These are phyloP conservation scores for Pyricularia pennisetigena DNA, from an alignment of 2,329 filamentous ascomycete species.

Conservation along the genomic window DNA sequence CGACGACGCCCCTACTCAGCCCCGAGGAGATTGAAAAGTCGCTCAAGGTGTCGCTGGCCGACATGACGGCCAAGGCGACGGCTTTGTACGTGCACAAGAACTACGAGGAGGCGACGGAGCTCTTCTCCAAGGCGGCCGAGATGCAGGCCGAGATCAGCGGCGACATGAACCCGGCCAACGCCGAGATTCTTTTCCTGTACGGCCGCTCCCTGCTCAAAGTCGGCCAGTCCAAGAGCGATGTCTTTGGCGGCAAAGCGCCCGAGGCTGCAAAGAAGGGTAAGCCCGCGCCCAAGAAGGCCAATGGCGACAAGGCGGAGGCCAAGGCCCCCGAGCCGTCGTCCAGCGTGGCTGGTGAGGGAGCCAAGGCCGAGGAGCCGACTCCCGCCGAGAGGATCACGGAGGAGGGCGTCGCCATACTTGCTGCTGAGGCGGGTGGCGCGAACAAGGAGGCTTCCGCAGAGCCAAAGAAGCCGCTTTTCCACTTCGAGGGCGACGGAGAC, in stretches of 20 bases:
- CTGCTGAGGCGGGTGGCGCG: conserved; percentile 31
- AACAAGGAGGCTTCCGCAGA: conserved; percentile 21
- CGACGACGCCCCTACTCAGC: conserved; percentile 20
- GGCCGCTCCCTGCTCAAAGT: conserved; percentile 90
- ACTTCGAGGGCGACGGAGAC: conserved; percentile 90
- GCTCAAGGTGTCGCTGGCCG: conserved; percentile 56
- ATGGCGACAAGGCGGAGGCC: conserved; percentile 29
- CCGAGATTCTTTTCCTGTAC: conserved; percentile 89
- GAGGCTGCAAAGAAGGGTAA: conserved; percentile 40
- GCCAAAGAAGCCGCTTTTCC: conserved; percentile 74
- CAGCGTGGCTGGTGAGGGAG: conserved; percentile 16
- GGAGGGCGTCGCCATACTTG: conserved; percentile 32
- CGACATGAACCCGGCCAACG: conserved; percentile 83
- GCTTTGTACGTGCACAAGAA: conserved; percentile 84
- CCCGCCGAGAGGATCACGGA: conserved; percentile 30
- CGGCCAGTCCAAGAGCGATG: conserved; percentile 87
- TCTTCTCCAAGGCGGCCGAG: conserved; percentile 81
- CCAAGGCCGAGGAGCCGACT: conserved; percentile 13
- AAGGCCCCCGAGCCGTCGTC: conserved; percentile 31
- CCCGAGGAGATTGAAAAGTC: conserved; percentile 21
- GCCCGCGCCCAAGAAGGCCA: conserved; percentile 28
- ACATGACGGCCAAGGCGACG: conserved; percentile 71
- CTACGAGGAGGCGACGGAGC: conserved; percentile 74
- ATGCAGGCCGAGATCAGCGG: conserved; percentile 87
- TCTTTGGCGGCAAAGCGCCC: conserved; percentile 72